A percentile compares a stretch with the other conserved stretches of the same genome.
Conservation (phyloP, 306 rosid genomes). For the Datisca glomerata region DNA sequence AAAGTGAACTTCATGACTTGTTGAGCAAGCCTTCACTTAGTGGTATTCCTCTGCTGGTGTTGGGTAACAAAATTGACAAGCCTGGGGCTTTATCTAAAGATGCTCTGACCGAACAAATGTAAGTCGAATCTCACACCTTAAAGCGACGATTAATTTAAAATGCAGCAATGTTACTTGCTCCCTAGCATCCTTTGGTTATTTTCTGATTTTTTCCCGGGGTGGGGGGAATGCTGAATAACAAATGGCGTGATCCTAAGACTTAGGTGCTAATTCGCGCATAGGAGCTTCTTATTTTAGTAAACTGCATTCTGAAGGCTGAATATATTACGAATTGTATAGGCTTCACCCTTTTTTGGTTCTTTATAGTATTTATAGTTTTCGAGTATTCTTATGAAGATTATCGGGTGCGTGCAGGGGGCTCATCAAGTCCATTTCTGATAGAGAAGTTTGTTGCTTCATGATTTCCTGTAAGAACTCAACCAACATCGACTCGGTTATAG, state of each 20-base stretch:
- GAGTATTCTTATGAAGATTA: neutral
- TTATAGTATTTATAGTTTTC: neutral
- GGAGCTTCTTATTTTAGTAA: too few relatives aligned
- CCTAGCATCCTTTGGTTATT: too few relatives aligned
- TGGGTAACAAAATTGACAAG: slow-evolving; percentile 59
- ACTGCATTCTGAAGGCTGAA: neutral
- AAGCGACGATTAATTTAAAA: neutral
- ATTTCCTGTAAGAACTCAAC: slow-evolving; percentile 63
- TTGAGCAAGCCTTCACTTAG: slow-evolving; percentile 44
- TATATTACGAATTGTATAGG: neutral
- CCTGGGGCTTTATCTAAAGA: slow-evolving; percentile 38
- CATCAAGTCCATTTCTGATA: slow-evolving; percentile 38
- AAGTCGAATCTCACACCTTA: slow-evolving; percentile 17
- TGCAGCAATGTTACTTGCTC: neutral
- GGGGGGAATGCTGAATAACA: neutral
- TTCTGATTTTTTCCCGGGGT: neutral
- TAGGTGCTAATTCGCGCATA: neutral
- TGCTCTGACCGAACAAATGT: slow-evolving; percentile 48
- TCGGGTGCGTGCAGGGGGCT: slow-evolving; percentile 37
- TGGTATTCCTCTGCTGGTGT: slow-evolving; percentile 45
- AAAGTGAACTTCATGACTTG: slow-evolving; percentile 55
- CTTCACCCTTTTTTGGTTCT: neutral
- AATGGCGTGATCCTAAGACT: neutral
- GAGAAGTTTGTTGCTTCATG: slow-evolving; percentile 70
- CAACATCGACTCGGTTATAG: slow-evolving; percentile 46